phyloP scores from a whole-genome alignment of 2,329 filamentous ascomycete species.

The Microsporum audouinii region DNA sequence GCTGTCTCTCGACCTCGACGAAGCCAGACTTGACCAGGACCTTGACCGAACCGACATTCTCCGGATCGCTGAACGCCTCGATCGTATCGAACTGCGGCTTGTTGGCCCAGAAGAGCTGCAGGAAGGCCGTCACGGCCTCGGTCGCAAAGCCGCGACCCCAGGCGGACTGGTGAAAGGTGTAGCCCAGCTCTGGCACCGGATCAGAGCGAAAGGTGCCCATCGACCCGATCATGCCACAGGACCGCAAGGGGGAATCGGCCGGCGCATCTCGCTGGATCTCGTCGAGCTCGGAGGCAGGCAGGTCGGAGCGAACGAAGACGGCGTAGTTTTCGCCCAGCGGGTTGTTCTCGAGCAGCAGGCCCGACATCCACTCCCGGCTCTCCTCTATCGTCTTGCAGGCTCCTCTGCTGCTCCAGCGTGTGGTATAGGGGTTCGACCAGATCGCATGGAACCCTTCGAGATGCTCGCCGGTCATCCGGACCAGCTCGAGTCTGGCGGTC shows the following conservation, averaged over 20 bases:
- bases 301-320: not conserved
- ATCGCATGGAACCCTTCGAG: not conserved
- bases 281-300: not conserved
- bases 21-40: not conserved
- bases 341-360: not conserved
- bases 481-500: slow-evolving; percentile 1
- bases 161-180: not conserved
- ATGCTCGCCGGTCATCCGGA: not conserved
- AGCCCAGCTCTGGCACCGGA: not conserved
- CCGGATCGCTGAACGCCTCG: not conserved
- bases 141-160: slow-evolving; percentile 1
- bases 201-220: not conserved
- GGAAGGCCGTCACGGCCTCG: not conserved
- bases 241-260: not conserved
- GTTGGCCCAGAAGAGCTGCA: slow-evolving; percentile 1
- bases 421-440: not conserved
- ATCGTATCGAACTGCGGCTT: not conserved
- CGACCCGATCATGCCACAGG: not conserved
- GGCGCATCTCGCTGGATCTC: not conserved
- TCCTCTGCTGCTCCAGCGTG: slow-evolving; percentile 1
- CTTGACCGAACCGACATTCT: not conserved
- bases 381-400: slow-evolving; percentile 1
- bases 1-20: not conserved
- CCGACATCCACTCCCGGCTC: not conserved
- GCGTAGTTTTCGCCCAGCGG: not conserved